Base-by-base conservation (phyloP, 768 basidiomycete species). In the Pulveroboletus frians region DNA sequence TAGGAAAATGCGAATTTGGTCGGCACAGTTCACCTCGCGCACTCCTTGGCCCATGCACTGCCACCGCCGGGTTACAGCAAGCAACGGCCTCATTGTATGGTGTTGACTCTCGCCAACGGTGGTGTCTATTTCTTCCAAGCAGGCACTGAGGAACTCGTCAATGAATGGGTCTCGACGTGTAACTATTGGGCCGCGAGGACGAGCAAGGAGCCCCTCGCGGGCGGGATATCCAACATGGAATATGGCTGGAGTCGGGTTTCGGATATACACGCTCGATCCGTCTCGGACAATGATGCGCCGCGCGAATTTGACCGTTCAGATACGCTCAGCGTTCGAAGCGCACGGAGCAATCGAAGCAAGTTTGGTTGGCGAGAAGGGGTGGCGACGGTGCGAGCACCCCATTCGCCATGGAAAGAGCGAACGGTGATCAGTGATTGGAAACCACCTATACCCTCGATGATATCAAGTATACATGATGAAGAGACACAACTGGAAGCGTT, bases 161-260 rank as follows among this genome's bases (percentile, higher is more conserved):
- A 89, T 60, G 96, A 99, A 68, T 98, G 96, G 96, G 94, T 96
- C 7, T 85, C 89, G 35, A 96, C 96, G 0, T 97, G 95, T 79
- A 99, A 98, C 72, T 99, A 99, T 66, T 98, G 96, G 96, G 91
- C 96, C 0, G 96, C 95, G 2, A 77, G 96, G 39, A 89, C 84
- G 48, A 92, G 90, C 68, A 93, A 95, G 59, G 94, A 97, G 63
- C 96, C 96, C 1, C 77, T 99, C 3, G 79, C 88, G 2, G 96
- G 96, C 5, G 96, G 96, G 20, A 94, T 99, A 8, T 93, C 92
- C 42, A 99, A 98, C 71, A 95, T 98, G 89, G 96, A 99, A 67
- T 96, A 98, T 63, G 96, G 96, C 9, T 99, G 96, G 96, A 94
- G 83, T 65, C 79, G 90, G 17, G 77, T 92, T 8, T 58, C 73